These are phyloP conservation scores for Exophiala dermatitidis DNA, from an alignment of 2,329 filamentous ascomycete species.

Conservation along the genomic window DNA sequence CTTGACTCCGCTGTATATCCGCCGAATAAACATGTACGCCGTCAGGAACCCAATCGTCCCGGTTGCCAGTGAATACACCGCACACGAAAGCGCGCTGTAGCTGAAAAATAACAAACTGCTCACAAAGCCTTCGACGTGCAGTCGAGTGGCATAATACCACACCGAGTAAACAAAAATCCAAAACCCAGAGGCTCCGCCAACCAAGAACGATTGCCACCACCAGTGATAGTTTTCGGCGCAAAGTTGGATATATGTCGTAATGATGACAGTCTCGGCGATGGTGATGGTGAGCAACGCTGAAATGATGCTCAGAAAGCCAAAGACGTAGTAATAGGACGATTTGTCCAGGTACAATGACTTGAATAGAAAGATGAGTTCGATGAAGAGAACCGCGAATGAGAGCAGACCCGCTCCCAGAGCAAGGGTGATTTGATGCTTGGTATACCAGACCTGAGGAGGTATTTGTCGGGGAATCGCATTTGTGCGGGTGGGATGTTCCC, in stretches of 20 bases:
- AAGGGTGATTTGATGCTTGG: conserved; percentile 57
- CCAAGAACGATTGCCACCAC: conserved; percentile 85
- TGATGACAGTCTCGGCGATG: conserved; percentile 74
- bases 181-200: conserved; percentile 66
- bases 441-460: conserved; percentile 69
- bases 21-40: conserved; percentile 73
- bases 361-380: conserved; percentile 80
- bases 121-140: conserved; percentile 73
- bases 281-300: conserved; percentile 65
- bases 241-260: conserved; percentile 73
- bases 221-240: conserved; percentile 82
- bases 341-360: conserved; percentile 86
- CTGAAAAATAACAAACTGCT: conserved; percentile 76
- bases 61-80: conserved; percentile 71
- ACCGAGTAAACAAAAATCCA: conserved; percentile 79
- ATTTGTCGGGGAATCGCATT: conserved; percentile 64
- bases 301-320: conserved; percentile 74
- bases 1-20: conserved; percentile 51
- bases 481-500: conserved; percentile 77
- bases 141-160: conserved; percentile 75
- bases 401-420: conserved; percentile 60
- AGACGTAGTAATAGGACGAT: conserved; percentile 85
- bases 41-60: conserved; percentile 80
- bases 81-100: conserved; percentile 75
- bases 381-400: conserved; percentile 81